Base-by-base conservation (phyloP, 1,284 basidiomycete species). In the Cryptococcus floricola region DNA sequence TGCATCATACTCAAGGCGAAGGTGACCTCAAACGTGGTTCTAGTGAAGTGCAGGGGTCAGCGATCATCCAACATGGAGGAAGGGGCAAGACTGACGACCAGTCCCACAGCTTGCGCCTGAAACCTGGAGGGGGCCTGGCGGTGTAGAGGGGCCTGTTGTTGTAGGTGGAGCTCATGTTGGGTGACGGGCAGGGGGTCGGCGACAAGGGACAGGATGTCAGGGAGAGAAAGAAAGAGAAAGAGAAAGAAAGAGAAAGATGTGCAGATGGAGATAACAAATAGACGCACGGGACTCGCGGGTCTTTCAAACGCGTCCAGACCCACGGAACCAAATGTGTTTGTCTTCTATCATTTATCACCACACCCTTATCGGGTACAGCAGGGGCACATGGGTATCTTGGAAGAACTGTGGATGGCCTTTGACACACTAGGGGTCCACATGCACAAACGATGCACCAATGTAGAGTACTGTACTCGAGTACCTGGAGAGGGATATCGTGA, bases 1-100 rank as follows among this genome's bases (percentile, higher is more conserved):
- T 77, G 74, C 56, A 78, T 64, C 73, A 78, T 74, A 18, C 65
- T 66, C 27, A 74, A 61, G 13, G 68, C 71, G 39, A 75, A 70
- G 10, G 70, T 71, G 31, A 68, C 62, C 45, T 73, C 73, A 27
- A 77, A 56, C 56, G 60, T 65, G 25, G 74, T 65, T 47, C 75
- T 77, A 34, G 16, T 9, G 19, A 27, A 43, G 27, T 3, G 14
- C 25, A 14, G n/a, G 27, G 18, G 9, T 31, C n/a, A 27, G 28
- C 42, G 4, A 14, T 12, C 10, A 50, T 7, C 46, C 10, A 25
- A 4, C n/a, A 47, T n/a, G 41, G 13, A 23, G 12, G 14, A n/a
- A 10, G 41, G n/a, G 12, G 41, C 41, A 50, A 10, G 34, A 52
- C 51, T 28, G 16, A 52, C 51, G 51, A 45, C 51, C 51, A 52